Evolutionary conservation across 2,329 filamentous ascomycete genomes (phyloP), one percentile per base, ranked within the genome.

Genomic region (Macroventuria anomochaeta): DNA sequence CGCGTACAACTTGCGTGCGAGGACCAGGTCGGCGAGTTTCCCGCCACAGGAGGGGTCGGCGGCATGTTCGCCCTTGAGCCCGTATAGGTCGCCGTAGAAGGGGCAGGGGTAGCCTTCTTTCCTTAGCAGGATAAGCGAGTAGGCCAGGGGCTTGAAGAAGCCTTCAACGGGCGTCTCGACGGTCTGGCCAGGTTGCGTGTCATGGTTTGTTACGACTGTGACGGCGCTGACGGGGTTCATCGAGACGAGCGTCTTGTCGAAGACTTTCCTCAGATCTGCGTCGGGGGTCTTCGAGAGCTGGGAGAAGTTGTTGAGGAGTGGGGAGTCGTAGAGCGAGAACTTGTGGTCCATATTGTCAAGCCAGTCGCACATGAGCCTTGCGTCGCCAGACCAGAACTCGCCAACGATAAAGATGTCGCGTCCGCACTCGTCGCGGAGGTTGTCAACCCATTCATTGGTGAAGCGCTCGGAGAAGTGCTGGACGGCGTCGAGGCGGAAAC

Each of bases 391-490:
- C 87, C 87, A 90, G 68, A 87, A 89, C 65, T 91, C 88, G 8
- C 86, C 88, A 1, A 91, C 83, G 13, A 89, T 75, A 65, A 89
- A 87, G 71, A 85, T 85, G 11, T 79, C 73, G 2, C 62, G 37
- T 3, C 81, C 81, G 77, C 76, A 64, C 83, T 73, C 49, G 17
- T 69, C 61, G 31, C 70, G 82, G 53, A 89, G 73, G 38, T 82
- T 76, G 5, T 77, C 75, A 43, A 90, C 81, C 73, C 89, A 89
- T n/a, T 85, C 80, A 34, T 79, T 80, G 26, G 87, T 80, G 65
- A 91, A 91, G n/a, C 80, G 77, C 53, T 83, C 82, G 23, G 84
- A 87, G 72, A 87, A 89, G 73, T 91, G 88, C 73, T 90, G 88
- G 25, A 87, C 85, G 11, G 88, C 88, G 69, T 91, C 88, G 43